Base-by-base conservation (phyloP, 495 filamentous ascomycete genomes). In the Aspergillus olivimuriae region DNA sequence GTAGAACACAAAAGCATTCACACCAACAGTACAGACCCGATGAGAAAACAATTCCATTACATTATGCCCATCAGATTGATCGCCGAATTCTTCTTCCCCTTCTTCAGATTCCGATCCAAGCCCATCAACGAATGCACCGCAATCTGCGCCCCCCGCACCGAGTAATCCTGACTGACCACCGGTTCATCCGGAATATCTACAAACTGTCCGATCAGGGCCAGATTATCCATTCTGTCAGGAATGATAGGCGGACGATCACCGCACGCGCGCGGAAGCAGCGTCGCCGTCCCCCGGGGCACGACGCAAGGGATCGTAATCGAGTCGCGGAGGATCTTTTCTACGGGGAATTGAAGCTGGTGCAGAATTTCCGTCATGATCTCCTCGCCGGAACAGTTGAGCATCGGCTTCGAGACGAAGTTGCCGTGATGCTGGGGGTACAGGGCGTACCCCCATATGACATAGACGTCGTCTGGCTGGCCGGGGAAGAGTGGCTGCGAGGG, bases 291-390 rank as follows among this genome's bases (percentile, higher is more conserved):
- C 8, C 50, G 53, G 5, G 60, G 60, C 19, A 61, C 62, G 10
- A 70, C 53, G 34, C 54, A 69, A 3, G 69, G 69, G 41, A 70
- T 62, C 23, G 64, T 60, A 8, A 56, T 48, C 4, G 56, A 50
- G 0, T 44, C 43, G 2, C 14, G 1, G 8, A 61, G 43, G 7
- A 60, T 55, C 7, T 18, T 8, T 26, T 58, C 52, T 3, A 34
- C 6, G 5, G 55, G 52, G 22, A 58, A 55, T 4, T 41, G 12
- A 8, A 73, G 44, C 20, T 70, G 66, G 1, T 42, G 41, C 0
- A 73, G 55, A 7, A 69, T 42, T 40, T 73, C 70, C 0, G 33
- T 39, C 22, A 68, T 36, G 48, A 73, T 66, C 41, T 73, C 70
- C 14, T 56, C 14, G 0, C 70, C 70, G 28, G 63, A 51, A 34